Conservation (phyloP, 23 red algal genomes). For the Agarophyton chilense region DNA sequence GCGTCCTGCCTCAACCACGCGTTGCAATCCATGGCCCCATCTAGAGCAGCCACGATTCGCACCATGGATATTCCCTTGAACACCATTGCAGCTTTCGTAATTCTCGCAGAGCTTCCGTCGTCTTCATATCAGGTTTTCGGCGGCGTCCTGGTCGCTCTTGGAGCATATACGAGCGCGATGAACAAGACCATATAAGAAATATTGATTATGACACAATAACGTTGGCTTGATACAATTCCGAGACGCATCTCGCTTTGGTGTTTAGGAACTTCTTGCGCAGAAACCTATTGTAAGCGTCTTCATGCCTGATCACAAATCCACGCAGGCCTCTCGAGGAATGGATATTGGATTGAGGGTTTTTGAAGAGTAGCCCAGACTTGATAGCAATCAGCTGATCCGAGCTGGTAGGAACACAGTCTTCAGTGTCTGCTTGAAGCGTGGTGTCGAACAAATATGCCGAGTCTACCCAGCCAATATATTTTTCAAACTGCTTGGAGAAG, state of each 20-base stretch:
- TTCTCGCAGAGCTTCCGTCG: constrained; percentile 43
- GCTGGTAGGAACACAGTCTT: neutral
- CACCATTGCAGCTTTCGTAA: neutral
- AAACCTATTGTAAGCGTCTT: constrained; percentile 51
- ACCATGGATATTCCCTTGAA: constrained; percentile 44
- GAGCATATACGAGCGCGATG: constrained; percentile 2
- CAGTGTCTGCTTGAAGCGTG: neutral
- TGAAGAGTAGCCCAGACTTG: constrained; percentile 61
- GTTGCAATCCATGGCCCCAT: constrained; percentile 5
- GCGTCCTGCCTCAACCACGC: constrained; percentile 32
- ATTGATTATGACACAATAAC: neutral
- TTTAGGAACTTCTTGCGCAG: constrained; percentile 67
- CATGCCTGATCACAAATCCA: constrained; percentile 49
- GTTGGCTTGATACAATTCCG: constrained; percentile 31
- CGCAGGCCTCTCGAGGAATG: neutral
- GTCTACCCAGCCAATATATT: constrained; percentile 64
- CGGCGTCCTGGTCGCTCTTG: neutral
- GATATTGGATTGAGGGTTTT: neutral
- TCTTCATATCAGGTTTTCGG: neutral
- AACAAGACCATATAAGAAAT: constrained; percentile 3
- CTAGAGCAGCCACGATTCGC: constrained; percentile 19
- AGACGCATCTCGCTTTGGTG: constrained; percentile 27
- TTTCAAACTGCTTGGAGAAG: constrained; percentile 77
- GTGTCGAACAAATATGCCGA: constrained; percentile 70
- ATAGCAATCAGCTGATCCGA: constrained; percentile 42